Base-by-base conservation (phyloP, 805 yeast genomes). In the Maudiozyma saulgeensis region DNA sequence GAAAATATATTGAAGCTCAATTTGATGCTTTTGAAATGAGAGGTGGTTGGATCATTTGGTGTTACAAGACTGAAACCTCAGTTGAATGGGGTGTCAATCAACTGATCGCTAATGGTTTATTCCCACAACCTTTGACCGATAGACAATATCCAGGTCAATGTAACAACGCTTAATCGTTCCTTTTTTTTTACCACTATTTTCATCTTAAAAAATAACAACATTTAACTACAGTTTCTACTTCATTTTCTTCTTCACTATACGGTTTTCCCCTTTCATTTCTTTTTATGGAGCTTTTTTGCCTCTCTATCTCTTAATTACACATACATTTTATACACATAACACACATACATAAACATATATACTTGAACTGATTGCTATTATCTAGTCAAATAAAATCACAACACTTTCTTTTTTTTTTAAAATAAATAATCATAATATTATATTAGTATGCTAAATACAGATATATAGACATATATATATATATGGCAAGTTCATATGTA, bases 31-130 rank as follows among this genome's bases (percentile, higher is more conserved):
- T 74, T 61, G 87, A 82, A 59, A 76, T 76, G 58, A 75, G 80
- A 51, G 77, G 74, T 35, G 98, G 98, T 32, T 90, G 96, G 96
- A 78, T 87, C 50, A 84, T 86, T 73, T 90, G 97, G 97, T 79
- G 84, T 66, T 89, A 87, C 84, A 90, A 89, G 74, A 85, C 96
- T 26, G 96, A 90, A 69, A 68, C 68, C 56, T 73, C 87, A 19
- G 64, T 83, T 48, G 96, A 90, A 66, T 90, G 97, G 97, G 96
- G 87, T 68, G 76, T 86, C 71, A 72, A 74, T 58, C 70, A 72
- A 54, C 76, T 90, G 57, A 67, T 77, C 19, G 72, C 66, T 18
- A 66, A 76, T 49, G 82, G 79, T 26, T 62, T 87, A 39, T 82
- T 90, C 76, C 96, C 97, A 44, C 84, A 79, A 65, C 96, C 97